Conservation (phyloP, 805 yeast genomes). For the Sugiyamaella marilandica region DNA sequence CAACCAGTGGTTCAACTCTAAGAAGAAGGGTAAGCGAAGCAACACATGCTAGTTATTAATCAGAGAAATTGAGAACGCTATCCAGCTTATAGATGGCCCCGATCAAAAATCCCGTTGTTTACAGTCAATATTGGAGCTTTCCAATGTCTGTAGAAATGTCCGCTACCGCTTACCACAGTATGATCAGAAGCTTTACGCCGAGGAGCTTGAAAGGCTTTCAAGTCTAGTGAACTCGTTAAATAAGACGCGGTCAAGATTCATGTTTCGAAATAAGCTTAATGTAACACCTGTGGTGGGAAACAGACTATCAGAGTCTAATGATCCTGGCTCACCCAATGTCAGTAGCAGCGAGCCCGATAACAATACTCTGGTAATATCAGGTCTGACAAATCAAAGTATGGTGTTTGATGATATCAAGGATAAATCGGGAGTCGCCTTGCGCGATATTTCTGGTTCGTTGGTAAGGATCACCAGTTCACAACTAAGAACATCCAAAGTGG, state of each 20-base stretch:
- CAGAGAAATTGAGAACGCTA: not conserved
- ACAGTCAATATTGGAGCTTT: slow-evolving; percentile 9
- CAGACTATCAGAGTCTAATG: not conserved
- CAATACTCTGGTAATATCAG: not conserved
- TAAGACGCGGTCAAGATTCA: not conserved
- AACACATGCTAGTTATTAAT: not conserved
- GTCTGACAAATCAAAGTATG: not conserved
- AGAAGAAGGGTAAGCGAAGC: slow-evolving; percentile 1
- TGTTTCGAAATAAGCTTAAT: not conserved
- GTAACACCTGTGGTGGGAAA: not conserved
- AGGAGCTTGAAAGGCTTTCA: slow-evolving; percentile 11
- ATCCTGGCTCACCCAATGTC: not conserved
- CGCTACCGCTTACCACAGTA: slow-evolving; percentile 15
- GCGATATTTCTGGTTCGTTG: slow-evolving; percentile 2
- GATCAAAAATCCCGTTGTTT: slow-evolving; percentile 7
- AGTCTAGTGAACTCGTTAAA: not conserved
- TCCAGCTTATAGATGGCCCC: not conserved
- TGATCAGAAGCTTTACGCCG: slow-evolving; percentile 19
- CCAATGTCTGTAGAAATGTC: slow-evolving; percentile 12
- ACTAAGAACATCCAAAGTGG: slow-evolving; percentile 11
- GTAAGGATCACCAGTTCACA: not conserved
- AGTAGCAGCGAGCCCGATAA: not conserved
- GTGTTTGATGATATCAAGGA: not conserved
- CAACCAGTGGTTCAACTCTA: slow-evolving; percentile 14
- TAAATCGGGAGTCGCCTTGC: not conserved